Conservation (phyloP, 768 basidiomycete species). For the Symmetrospora coprosmae region DNA sequence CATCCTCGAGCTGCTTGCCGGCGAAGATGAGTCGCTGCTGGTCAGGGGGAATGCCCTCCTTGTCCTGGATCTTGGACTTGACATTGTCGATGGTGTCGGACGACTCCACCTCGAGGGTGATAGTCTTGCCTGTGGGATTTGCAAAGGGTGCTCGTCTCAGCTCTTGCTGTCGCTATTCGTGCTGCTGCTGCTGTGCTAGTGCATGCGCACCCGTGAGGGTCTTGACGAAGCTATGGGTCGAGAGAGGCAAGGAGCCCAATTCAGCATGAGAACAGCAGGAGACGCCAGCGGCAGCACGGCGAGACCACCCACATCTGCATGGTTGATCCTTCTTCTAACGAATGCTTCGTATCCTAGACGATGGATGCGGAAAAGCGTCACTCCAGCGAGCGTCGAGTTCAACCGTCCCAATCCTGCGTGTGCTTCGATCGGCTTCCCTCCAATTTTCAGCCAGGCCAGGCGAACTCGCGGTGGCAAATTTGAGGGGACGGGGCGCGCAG, state of each 20-base stretch:
- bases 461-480: too few species aligned
- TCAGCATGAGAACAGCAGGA: background rate
- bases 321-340: constrained; percentile 4
- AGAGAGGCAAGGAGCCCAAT: constrained; percentile 16
- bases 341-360: constrained; percentile 11
- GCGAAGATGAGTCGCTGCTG: constrained; percentile 98
- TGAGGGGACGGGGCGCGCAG: too few species aligned
- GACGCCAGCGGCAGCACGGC: background rate
- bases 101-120: constrained; percentile 90
- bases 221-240: constrained; percentile 93
- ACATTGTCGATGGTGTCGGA: constrained; percentile 85
- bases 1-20: constrained; percentile 98
- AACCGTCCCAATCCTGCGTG: background rate
- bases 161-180: too few species aligned
- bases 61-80: constrained; percentile 72
- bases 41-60: constrained; percentile 60
- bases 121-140: constrained; percentile 96
- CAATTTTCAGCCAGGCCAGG: too few species aligned
- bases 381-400: background rate
- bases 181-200: too few species aligned
- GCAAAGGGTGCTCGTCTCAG: too few species aligned
- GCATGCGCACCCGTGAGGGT: constrained; percentile 23
- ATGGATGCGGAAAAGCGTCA: background rate
- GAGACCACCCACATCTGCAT: constrained; percentile 12
- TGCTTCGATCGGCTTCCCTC: too few species aligned